Evolutionary conservation across 129 eudicot genomes (phyloP).

Genomic region (Flaveria brownii): DNA sequence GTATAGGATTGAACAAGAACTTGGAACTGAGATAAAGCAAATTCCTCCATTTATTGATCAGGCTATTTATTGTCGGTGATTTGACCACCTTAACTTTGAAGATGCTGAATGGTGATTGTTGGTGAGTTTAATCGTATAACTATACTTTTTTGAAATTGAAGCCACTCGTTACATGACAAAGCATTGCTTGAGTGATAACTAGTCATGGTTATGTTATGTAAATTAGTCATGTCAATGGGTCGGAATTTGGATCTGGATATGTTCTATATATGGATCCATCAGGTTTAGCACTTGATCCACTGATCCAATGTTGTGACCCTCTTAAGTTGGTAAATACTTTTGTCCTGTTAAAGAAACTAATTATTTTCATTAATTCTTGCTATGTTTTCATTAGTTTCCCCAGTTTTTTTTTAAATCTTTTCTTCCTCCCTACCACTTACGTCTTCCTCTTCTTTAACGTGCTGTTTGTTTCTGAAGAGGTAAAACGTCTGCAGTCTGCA

Average conservation of each 20-base stretch:
- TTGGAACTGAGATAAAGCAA: constrained; percentile 94
- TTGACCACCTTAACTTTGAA: constrained; percentile 17
- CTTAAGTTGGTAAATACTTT: background rate
- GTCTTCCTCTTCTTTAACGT: background rate
- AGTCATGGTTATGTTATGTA: background rate
- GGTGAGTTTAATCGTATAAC: constrained; percentile 24
- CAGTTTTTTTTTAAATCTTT: background rate
- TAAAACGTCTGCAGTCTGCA: too few relatives aligned
- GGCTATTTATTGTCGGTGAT: constrained; percentile 69
- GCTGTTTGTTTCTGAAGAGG: too few relatives aligned
- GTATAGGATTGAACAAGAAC: constrained; percentile 92
- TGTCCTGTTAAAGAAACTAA: background rate
- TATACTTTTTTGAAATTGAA: constrained; percentile 1
- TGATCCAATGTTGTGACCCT: background rate
- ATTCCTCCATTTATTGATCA: constrained; percentile 93
- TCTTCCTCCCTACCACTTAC: background rate
- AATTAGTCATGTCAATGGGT: constrained; percentile 8
- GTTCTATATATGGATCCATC: constrained; percentile 5
- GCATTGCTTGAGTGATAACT: constrained; percentile 2
- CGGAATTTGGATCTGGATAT: background rate
- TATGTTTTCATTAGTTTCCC: background rate
- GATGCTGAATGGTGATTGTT: constrained; percentile 25
- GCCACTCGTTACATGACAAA: background rate
- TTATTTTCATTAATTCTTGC: background rate
- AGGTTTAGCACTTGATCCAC: background rate